Evolutionary conservation across 1,284 basidiomycete species (phyloP).

Genomic region (Takashimella tepidaria): DNA sequence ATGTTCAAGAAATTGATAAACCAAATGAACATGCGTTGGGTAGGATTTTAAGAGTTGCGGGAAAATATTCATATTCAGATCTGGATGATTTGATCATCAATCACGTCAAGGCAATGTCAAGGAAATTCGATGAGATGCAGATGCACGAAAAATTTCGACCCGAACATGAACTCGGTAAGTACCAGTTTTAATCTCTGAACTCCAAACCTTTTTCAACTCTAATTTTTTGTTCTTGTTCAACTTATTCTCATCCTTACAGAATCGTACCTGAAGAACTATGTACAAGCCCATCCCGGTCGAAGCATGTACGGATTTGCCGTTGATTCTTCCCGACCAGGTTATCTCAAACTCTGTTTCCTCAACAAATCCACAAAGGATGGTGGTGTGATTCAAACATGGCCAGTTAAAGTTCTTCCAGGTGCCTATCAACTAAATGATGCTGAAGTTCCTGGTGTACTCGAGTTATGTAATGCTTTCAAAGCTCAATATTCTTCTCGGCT

Average conservation of each 20-base stretch:
- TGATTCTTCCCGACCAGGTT: constrained; percentile 83
- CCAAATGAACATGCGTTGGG: constrained; percentile 65
- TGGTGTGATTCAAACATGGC: constrained; percentile 72
- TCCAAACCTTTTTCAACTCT: too few relatives aligned
- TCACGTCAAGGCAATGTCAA: constrained; percentile 90
- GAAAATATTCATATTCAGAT: constrained; percentile 82
- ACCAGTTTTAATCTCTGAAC: too few relatives aligned
- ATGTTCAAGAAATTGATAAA: constrained; percentile 76
- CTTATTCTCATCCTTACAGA: constrained; percentile 54
- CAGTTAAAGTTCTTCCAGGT: constrained; percentile 80
- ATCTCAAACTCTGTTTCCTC: constrained; percentile 90
- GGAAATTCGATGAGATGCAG: constrained; percentile 92
- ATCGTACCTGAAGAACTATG: constrained; percentile 79
- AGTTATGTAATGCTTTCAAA: constrained; percentile 95
- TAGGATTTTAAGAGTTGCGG: constrained; percentile 69
- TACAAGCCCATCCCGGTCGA: constrained; percentile 87
- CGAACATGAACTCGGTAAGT: constrained; percentile 83
- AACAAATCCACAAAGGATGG: constrained; percentile 67
- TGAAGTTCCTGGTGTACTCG: constrained; percentile 78
- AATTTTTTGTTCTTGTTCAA: neutral
- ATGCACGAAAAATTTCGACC: constrained; percentile 92
- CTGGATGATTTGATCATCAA: constrained; percentile 97
- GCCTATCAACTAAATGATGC: constrained; percentile 85
- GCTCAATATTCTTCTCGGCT: constrained; percentile 56
- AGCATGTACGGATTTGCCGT: constrained; percentile 95